Base-by-base conservation (phyloP, 495 filamentous ascomycete genomes). In the Hypoxylon rickii region DNA sequence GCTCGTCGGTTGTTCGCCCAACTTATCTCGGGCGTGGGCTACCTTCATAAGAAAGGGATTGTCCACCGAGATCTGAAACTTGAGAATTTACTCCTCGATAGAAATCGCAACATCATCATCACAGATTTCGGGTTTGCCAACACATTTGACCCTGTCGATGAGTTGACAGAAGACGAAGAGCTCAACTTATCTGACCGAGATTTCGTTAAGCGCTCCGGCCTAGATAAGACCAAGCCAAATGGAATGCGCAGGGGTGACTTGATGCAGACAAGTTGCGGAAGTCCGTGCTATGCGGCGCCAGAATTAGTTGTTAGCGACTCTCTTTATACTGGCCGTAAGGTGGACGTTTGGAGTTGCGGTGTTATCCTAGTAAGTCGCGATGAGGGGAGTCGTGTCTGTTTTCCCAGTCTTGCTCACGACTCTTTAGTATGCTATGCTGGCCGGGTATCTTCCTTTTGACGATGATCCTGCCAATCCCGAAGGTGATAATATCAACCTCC, bases 121-220 rank as follows among this genome's bases (percentile, higher is more conserved):
- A 97, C 94, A 0, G 94, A 99, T 73, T 99, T 99, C 70, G 94
- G 94, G 3, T 99, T 99, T 72, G 94, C 94, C 40, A 99, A 99
- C 70, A 97, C 91, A 3, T 99, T 99, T 68, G 86, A 96, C 68
- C 85, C 94, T 1, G 67, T 74, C 21, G 95, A 98, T 68, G 92
- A 96, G 67, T 78, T 99, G 19, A 84, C 83, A 3, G 90, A 96
- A 45, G 92, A 96, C 51, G 86, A 96, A 54, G 95, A 97, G 73
- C 81, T 91, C 67, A 92, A 89, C 54, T 72, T 97, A 38, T 83
- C 84, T 8, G 90, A 94, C 65, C 85, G 88, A 55, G 89, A 96
- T 10, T 95, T 86, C 66, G 87, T 96, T 45, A 91, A 90, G 76
- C 77, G 83, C 39, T 80, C 84, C 72, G 84, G 85, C 7, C 71